Evolutionary conservation across 2,329 filamentous ascomycete genomes (phyloP).

Genomic region (Colletotrichum liaoningense): DNA sequence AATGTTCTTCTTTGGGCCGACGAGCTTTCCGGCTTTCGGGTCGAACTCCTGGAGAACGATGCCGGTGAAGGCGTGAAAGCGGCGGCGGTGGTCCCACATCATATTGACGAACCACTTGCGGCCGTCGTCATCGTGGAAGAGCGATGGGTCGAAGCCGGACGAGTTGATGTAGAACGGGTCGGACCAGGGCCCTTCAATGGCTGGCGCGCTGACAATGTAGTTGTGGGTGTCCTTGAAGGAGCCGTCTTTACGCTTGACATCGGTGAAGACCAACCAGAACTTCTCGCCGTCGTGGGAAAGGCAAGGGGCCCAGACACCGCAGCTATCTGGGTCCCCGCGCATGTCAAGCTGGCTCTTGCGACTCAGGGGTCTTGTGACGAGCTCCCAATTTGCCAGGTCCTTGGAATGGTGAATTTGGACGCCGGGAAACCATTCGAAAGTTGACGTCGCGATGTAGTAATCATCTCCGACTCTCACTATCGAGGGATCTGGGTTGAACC

Average conservation of each 20-base stretch:
- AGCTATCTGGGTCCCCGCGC: conserved; percentile 69
- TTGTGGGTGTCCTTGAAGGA: conserved; percentile 74
- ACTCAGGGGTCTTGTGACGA: conserved; percentile 58
- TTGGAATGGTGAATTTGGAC: conserved; percentile 66
- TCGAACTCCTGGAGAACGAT: conserved; percentile 71
- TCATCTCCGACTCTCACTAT: conserved; percentile 62
- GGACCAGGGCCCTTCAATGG: conserved; percentile 70
- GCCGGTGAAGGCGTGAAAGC: conserved; percentile 63
- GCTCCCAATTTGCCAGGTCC: conserved; percentile 64
- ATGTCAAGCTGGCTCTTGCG: conserved; percentile 65
- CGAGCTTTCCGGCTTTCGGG: conserved; percentile 57
- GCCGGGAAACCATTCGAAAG: conserved; percentile 67
- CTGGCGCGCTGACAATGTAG: conserved; percentile 67
- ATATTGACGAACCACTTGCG: conserved; percentile 69
- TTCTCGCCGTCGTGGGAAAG: conserved; percentile 69
- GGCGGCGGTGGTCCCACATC: conserved; percentile 64
- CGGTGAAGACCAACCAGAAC: conserved; percentile 74
- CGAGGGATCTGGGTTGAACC: conserved; percentile 68
- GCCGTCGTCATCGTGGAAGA: conserved; percentile 69
- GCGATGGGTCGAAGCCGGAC: conserved; percentile 71
- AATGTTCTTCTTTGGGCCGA: conserved; percentile 66
- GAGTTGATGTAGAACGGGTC: conserved; percentile 70
- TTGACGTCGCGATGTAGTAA: conserved; percentile 67
- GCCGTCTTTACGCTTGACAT: conserved; percentile 75
- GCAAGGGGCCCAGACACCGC: conserved; percentile 74